Base-by-base conservation (phyloP, 257 asterid species). In the Lithospermum erythrorhizon region DNA sequence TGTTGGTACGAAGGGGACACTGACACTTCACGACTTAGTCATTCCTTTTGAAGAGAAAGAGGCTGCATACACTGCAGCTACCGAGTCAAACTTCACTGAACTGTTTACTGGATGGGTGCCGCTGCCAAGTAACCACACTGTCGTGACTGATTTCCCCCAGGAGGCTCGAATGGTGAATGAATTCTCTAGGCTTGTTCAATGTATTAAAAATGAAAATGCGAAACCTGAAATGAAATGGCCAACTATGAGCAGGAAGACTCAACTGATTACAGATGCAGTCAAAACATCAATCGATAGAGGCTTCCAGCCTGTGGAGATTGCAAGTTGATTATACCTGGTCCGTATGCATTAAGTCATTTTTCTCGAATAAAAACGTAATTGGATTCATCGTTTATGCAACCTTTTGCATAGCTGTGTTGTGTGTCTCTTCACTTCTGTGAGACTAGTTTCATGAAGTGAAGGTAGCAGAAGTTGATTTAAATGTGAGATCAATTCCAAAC, bases 131-230 rank as follows among this genome's bases (percentile, higher is more conserved):
- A 81, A 83, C 71, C 71, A 70, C 55, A 21, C 62, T 27, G 79
- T 78, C 3, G 56, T 9, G 13, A 81, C 87, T 8, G 93, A 85
- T 54, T 73, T 83, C 35, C 89, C 94, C 0, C 95, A 87, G 62
- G 95, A 87, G 60, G 93, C 78, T 6, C 71, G 65, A 6, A 83
- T 87, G 95, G 87, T 85, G 61, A 74, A 68, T 71, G 95, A 87
- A 71, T 85, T 87, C 59, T 74, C 83, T 7, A 48, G 75, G 49
- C 64, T 87, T 60, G 93, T 81, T 27, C 55, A 56, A 11, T 57
- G 62, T 64, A 69, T 83, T 2, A 79, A 61, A 52, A 69, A 60
- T 3, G 20, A 47, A 35, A 84, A 87, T 3, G 64, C 58, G 0
- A 56, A 61, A 56, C 77, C 72, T 6, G 96, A 85, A 66, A 75